phyloP scores from a whole-genome alignment of 176 grass and related monocot species.

The Elymus sibiricus region DNA sequence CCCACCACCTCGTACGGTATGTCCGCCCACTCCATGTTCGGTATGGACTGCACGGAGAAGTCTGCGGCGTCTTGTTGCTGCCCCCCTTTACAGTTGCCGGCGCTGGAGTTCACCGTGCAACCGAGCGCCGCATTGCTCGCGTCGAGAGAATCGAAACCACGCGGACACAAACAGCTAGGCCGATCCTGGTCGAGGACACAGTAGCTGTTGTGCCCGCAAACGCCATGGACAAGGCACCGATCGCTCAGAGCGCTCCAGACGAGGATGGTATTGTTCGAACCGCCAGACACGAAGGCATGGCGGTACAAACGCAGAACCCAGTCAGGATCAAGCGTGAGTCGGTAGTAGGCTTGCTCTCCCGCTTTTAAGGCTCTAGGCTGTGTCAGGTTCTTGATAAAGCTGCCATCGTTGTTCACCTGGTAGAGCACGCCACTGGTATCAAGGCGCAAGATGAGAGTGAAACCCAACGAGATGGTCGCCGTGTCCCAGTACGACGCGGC shows the following conservation, averaged over 20 bases:
- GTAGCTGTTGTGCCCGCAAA: not conserved
- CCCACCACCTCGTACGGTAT: not conserved
- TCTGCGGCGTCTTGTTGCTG: not conserved
- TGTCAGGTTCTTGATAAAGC: not conserved
- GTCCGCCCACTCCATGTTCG: not conserved
- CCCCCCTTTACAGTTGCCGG: not conserved
- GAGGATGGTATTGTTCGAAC: not conserved
- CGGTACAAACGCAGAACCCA: not conserved
- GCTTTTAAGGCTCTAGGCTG: not conserved
- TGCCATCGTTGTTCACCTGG: not conserved
- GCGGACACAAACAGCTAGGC: not conserved
- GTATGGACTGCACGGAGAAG: not conserved
- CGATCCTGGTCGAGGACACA: not conserved
- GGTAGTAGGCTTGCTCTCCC: not conserved
- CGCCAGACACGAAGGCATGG: not conserved
- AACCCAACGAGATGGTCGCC: not conserved
- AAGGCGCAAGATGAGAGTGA: not conserved
- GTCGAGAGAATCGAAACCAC: not conserved
- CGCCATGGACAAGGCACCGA: not conserved
- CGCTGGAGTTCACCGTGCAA: not conserved
- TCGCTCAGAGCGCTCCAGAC: not conserved
- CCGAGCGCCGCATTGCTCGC: not conserved
- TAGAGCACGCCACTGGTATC: not conserved
- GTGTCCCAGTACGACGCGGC: not conserved
- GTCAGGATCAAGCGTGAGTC: not conserved